Percentiles rank a stretch among this genome's conserved stretches.
These are phyloP conservation scores for Plasmodium chabaudi DNA, from an alignment of 169 alveolate genomes.

Conservation along the genomic window DNA sequence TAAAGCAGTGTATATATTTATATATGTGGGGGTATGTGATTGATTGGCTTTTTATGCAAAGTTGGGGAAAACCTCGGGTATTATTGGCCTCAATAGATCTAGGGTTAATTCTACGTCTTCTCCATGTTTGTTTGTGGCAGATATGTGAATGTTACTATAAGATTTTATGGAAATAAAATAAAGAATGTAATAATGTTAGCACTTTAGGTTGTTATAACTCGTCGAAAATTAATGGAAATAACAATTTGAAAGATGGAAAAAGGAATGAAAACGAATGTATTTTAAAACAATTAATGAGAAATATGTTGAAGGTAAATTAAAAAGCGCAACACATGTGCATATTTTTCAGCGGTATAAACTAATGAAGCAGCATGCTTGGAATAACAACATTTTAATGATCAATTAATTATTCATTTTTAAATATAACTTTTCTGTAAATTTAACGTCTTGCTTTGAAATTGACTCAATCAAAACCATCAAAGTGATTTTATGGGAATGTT, in stretches of 20 bases:
- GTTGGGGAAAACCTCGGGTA: conserved; percentile 44
- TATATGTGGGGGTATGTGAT: background rate
- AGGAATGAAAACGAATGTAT: too few species aligned
- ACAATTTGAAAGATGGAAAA: background rate
- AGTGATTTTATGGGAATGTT: conserved; percentile 44
- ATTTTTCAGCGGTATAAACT: too few species aligned
- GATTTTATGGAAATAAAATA: background rate
- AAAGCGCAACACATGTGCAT: background rate
- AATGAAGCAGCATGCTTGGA: too few species aligned
- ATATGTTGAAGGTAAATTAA: too few species aligned
- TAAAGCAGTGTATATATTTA: background rate
- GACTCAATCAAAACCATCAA: conserved; percentile 42
- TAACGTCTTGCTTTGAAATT: conserved; percentile 22
- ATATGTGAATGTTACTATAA: conserved; percentile 39
- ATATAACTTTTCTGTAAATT: conserved; percentile 72
- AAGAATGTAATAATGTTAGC: too few species aligned
- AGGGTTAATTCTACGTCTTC: conserved; percentile 26
- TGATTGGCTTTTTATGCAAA: background rate
- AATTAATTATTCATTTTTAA: background rate
- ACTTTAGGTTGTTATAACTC: background rate
- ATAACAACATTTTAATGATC: too few species aligned
- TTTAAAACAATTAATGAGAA: too few species aligned
- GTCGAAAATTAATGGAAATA: background rate
- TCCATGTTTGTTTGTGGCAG: conserved; percentile 43
- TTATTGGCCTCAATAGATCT: conserved; percentile 60